These are phyloP conservation scores for Mortierella sp. DNA, from an alignment of 371 early-diverging fungal species.

Conservation along the genomic window DNA sequence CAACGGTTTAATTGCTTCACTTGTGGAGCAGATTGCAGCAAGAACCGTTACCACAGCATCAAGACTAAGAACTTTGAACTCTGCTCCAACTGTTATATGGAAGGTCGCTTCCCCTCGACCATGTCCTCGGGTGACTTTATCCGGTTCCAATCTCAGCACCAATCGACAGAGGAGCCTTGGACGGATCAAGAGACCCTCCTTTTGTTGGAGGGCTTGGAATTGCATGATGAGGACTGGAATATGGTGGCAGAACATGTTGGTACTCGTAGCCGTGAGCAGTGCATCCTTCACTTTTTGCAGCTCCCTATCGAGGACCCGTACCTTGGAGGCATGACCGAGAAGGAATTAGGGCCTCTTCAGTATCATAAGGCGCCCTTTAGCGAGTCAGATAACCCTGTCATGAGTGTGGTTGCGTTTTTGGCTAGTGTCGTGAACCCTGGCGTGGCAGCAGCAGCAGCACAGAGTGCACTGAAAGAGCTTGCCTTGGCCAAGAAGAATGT, in stretches of 20 bases:
- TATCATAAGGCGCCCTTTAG: slow-evolving; percentile 82
- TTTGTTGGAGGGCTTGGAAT: slow-evolving; percentile 95
- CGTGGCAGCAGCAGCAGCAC: slow-evolving; percentile 92
- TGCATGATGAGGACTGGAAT: slow-evolving; percentile 97
- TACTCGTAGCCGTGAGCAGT: slow-evolving; percentile 92
- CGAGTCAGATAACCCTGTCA: slow-evolving; percentile 95
- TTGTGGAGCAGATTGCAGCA: slow-evolving; percentile 90
- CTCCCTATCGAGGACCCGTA: slow-evolving; percentile 96
- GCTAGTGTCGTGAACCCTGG: slow-evolving; percentile 92
- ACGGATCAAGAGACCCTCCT: slow-evolving; percentile 93
- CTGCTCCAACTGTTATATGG: slow-evolving; percentile 89
- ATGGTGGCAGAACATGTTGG: slow-evolving; percentile 94
- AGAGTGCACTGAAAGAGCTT: slow-evolving; percentile 70
- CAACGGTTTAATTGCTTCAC: slow-evolving; percentile 76
- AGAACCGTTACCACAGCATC: slow-evolving; percentile 81
- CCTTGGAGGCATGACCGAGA: slow-evolving; percentile 55
- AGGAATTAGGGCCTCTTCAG: slow-evolving; percentile 63
- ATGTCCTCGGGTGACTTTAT: slow-evolving; percentile 92
- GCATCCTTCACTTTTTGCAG: slow-evolving; percentile 94
- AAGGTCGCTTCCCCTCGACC: slow-evolving; percentile 93
- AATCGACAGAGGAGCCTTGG: slow-evolving; percentile 81
- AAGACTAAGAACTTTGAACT: slow-evolving; percentile 86
- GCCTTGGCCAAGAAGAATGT: slow-evolving; percentile 43
- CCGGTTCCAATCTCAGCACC: slow-evolving; percentile 67
- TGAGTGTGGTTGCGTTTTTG: slow-evolving; percentile 95